Evolutionary conservation across 768 basidiomycete species (phyloP).

Genomic region (Cystofilobasidium ferigula): DNA sequence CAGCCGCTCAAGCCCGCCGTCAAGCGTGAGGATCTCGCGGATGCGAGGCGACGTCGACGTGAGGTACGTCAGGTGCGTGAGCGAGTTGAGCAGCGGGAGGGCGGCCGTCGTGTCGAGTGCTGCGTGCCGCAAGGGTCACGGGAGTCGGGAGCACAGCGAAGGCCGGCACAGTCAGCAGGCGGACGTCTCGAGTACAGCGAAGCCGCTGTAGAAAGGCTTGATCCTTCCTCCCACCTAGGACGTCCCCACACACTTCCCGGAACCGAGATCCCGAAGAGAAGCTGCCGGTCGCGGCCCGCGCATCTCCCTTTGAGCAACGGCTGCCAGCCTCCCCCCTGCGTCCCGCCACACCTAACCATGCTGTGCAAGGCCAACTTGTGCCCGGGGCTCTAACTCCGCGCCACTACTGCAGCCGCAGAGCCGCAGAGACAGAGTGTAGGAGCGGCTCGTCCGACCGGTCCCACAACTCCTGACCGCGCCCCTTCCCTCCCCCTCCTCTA

Average conservation of each 20-base stretch:
- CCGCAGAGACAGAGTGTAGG: background rate
- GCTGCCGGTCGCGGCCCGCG: no score
- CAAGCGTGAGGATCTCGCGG: constrained; percentile 95
- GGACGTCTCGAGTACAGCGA: background rate
- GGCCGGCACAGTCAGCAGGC: background rate
- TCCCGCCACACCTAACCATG: no score
- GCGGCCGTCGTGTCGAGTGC: constrained; percentile 41
- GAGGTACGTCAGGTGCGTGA: constrained; percentile 89
- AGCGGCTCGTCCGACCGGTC: background rate
- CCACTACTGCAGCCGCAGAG: no score
- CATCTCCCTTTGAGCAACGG: constrained; percentile 7
- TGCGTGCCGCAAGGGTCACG: constrained; percentile 21
- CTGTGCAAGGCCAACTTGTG: no score
- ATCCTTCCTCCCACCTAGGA: no score
- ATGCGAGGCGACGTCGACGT: constrained; percentile 95
- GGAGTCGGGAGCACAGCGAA: background rate
- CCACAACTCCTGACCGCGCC: no score
- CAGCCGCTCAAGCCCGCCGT: constrained; percentile 91
- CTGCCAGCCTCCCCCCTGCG: no score
- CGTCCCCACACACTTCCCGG: no score
- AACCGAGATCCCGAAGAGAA: no score
- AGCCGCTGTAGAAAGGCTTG: no score
- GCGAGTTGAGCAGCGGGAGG: constrained; percentile 68
- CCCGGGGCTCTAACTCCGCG: no score
- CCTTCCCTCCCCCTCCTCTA: background rate